Evolutionary conservation across 352 stramenopile species (phyloP).

Genomic region (Phytopythium boreale): DNA sequence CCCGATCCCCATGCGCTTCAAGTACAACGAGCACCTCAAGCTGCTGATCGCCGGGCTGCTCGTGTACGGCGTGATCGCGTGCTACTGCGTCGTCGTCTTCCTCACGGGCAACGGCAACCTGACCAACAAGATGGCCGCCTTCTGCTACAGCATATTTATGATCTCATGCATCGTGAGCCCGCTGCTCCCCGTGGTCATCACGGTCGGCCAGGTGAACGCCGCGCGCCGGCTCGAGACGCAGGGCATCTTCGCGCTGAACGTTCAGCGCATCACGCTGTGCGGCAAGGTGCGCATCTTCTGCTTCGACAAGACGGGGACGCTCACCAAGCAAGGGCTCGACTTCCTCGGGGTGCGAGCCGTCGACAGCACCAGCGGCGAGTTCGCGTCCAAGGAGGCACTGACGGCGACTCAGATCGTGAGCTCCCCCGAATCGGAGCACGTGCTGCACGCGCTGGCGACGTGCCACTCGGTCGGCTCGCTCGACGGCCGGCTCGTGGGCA

Average conservation of each 20-base stretch:
- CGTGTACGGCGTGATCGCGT: constrained; percentile 44
- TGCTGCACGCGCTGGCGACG: constrained; percentile 37
- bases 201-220: constrained; percentile 61
- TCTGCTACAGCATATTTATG: constrained; percentile 46
- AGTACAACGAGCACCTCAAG: constrained; percentile 78
- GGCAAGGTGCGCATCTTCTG: constrained; percentile 70
- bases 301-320: constrained; percentile 86
- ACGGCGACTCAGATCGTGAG: neutral
- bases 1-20: constrained; percentile 70
- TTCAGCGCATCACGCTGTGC: constrained; percentile 59
- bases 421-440: constrained; percentile 7
- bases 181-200: constrained; percentile 69
- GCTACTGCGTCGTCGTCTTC: constrained; percentile 34
- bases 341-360: constrained; percentile 39
- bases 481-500: constrained; percentile 48
- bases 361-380: neutral
- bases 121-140: constrained; percentile 37
- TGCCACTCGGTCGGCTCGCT: constrained; percentile 58
- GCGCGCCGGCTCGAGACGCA: constrained; percentile 42
- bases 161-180: constrained; percentile 51
- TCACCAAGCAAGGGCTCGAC: constrained; percentile 75
- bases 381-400: neutral
- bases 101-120: constrained; percentile 35
- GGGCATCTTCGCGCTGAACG: constrained; percentile 59
- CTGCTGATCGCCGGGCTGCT: constrained; percentile 53